phyloP scores from a whole-genome alignment of 2,329 filamentous ascomycete genomes.

The Bisporella sp. region DNA sequence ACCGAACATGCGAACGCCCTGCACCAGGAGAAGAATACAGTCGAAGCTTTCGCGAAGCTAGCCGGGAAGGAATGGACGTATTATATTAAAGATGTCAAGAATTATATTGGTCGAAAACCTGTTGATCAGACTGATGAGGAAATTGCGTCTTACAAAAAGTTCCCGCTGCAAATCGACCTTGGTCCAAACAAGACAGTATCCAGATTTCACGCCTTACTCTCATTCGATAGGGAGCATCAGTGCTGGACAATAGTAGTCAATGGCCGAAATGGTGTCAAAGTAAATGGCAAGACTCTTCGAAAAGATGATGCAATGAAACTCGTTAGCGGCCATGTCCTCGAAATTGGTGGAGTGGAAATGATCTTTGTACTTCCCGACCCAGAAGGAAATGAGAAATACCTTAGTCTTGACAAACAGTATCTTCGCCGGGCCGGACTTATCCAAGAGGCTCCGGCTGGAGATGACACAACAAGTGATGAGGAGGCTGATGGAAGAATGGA shows the following conservation, averaged over 20 bases:
- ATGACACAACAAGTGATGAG: slow-evolving; percentile 11
- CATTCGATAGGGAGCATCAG: slow-evolving; percentile 59
- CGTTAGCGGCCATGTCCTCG: slow-evolving; percentile 82
- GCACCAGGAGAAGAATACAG: slow-evolving; percentile 54
- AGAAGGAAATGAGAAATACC: slow-evolving; percentile 40
- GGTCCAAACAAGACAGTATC: slow-evolving; percentile 79
- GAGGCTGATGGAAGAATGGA: slow-evolving; percentile 1
- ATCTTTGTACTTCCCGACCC: slow-evolving; percentile 91
- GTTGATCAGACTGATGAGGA: not conserved
- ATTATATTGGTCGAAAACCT: slow-evolving; percentile 68
- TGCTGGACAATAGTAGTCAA: slow-evolving; percentile 83
- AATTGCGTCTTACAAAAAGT: slow-evolving; percentile 27
- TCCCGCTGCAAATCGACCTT: slow-evolving; percentile 73
- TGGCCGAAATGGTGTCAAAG: slow-evolving; percentile 82
- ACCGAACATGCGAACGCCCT: slow-evolving; percentile 57
- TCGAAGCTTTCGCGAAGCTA: slow-evolving; percentile 75
- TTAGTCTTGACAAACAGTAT: slow-evolving; percentile 63
- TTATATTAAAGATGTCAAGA: slow-evolving; percentile 67
- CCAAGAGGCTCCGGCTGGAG: slow-evolving; percentile 15
- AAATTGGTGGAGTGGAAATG: slow-evolving; percentile 93
- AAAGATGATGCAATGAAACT: slow-evolving; percentile 57
- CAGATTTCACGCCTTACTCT: slow-evolving; percentile 67
- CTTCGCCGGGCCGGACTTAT: slow-evolving; percentile 59
- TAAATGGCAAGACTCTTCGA: slow-evolving; percentile 69
- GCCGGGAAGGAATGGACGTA: slow-evolving; percentile 79